A percentile compares a stretch with the other conserved stretches of the same genome.
Conservation (phyloP, 2,329 filamentous ascomycete genomes). For the Juglanconis juglandina region DNA sequence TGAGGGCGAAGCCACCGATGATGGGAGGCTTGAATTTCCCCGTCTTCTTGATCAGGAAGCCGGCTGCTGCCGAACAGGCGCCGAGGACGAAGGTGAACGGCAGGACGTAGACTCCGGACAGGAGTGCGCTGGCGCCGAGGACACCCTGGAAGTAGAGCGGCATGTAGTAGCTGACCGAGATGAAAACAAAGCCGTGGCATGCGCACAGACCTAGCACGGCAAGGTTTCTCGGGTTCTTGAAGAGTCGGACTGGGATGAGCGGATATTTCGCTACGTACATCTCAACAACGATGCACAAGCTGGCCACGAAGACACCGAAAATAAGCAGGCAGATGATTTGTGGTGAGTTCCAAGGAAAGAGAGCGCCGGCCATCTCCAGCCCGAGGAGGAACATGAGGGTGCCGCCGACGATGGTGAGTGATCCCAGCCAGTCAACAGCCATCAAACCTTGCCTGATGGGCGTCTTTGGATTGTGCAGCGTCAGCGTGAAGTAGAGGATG, state of each 20-base stretch:
- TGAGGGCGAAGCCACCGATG: slow-evolving; percentile 48
- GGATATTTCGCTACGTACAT: slow-evolving; percentile 61
- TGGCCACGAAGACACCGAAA: slow-evolving; percentile 50
- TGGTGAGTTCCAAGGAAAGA: slow-evolving; percentile 58
- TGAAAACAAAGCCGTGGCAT: slow-evolving; percentile 56
- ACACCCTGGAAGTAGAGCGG: slow-evolving; percentile 72
- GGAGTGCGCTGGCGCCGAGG: slow-evolving; percentile 55
- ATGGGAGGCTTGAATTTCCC: slow-evolving; percentile 58
- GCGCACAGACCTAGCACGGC: slow-evolving; percentile 49
- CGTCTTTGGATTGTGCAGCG: slow-evolving; percentile 65
- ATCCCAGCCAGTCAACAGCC: slow-evolving; percentile 60
- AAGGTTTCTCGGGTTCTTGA: slow-evolving; percentile 52
- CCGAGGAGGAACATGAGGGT: slow-evolving; percentile 69
- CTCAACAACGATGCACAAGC: slow-evolving; percentile 58
- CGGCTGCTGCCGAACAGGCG: slow-evolving; percentile 38
- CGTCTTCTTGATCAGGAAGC: slow-evolving; percentile 47
- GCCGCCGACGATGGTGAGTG: slow-evolving; percentile 58
- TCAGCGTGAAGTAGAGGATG: slow-evolving; percentile 59
- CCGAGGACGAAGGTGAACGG: slow-evolving; percentile 55
- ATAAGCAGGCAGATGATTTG: slow-evolving; percentile 61
- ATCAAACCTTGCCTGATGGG: slow-evolving; percentile 59
- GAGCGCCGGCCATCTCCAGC: slow-evolving; percentile 65
- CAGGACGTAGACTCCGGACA: slow-evolving; percentile 60
- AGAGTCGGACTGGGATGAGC: slow-evolving; percentile 64
- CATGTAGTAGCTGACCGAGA: slow-evolving; percentile 65